Base-by-base conservation (phyloP, 2,329 filamentous ascomycete species). In the Tetracladium maxilliforme region DNA sequence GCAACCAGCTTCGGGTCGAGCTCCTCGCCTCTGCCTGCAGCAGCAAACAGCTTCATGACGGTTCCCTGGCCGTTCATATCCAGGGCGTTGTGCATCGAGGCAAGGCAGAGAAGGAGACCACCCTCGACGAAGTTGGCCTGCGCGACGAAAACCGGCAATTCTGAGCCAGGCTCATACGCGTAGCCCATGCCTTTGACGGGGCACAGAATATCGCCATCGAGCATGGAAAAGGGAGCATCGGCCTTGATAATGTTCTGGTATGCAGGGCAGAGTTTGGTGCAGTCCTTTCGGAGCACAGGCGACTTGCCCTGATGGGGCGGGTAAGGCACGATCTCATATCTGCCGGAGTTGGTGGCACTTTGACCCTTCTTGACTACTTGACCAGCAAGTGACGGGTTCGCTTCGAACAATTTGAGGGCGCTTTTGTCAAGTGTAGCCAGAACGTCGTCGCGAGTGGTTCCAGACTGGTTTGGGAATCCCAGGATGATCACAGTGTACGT, bases 21-120 rank as follows among this genome's bases (percentile, higher is more conserved):
- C 23, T 21, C 16, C 23, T 25, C 23, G 8, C 16, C 23, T 6
- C 16, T 17, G 10, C 23, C 19, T 14, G 21, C 17, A 19, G 17
- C 21, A n/a, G 6, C 23, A 19, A 70, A 42, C 3, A 63, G 49
- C 4, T 41, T 30, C 10, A 66, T 59, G 10, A 64, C 32, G 13
- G 54, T 47, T 4, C 44, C 57, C 32, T 61, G 53, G 3, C 61
- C 64, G 2, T 48, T 49, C 43, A 61, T 58, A 27, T 70, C 66
- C 50, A 65, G 59, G 1, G 46, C 40, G 6, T 50, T 48, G 33
- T 70, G 66, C 14, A 64, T 52, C 6, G 46, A 51, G 15, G 49
- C 49, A 14, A 67, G 44, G 4, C 55, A 61, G 7, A 70, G 45
- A 2, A 70, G 31, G 0, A 70, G 34, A 0, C 63, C 64, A 4